Percentiles rank a stretch among this genome's conserved stretches.
These are phyloP conservation scores for Penstemon eatonii DNA, from an alignment of 257 asterid genomes.

Conservation along the genomic window DNA sequence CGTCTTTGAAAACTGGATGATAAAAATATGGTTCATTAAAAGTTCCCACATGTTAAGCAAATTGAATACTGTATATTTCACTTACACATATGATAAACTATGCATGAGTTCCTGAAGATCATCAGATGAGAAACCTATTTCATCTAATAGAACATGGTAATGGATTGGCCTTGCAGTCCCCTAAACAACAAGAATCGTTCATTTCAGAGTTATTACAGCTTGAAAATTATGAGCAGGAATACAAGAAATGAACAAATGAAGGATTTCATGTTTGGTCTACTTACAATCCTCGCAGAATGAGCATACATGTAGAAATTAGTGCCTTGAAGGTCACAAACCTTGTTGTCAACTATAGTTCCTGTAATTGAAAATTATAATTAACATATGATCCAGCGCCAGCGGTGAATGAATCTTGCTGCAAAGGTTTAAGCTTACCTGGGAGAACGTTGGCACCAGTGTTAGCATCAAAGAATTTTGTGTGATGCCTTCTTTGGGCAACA, in stretches of 20 bases:
- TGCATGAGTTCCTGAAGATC: slow-evolving; percentile 50
- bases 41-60: background rate
- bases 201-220: background rate
- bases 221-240: background rate
- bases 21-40: background rate
- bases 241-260: background rate
- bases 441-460: slow-evolving; percentile 32
- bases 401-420: background rate
- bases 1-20: slow-evolving; percentile 48
- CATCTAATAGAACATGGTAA: slow-evolving; percentile 48
- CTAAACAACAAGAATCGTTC: slow-evolving; percentile 28
- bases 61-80: slow-evolving; percentile 14
- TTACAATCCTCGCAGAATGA: slow-evolving; percentile 78
- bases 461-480: slow-evolving; percentile 47
- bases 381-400: background rate
- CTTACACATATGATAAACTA: slow-evolving; percentile 38
- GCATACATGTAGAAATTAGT: slow-evolving; percentile 77
- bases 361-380: slow-evolving; percentile 21
- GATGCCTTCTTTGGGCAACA: slow-evolving; percentile 50
- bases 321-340: slow-evolving; percentile 74
- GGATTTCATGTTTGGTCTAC: slow-evolving; percentile 6
- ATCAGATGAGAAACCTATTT: slow-evolving; percentile 50
- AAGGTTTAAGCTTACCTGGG: slow-evolving; percentile 36
- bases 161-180: slow-evolving; percentile 56
- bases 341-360: slow-evolving; percentile 78